phyloP scores from a whole-genome alignment of 2,329 filamentous ascomycete genomes.

The Acrocalymma vagum region DNA sequence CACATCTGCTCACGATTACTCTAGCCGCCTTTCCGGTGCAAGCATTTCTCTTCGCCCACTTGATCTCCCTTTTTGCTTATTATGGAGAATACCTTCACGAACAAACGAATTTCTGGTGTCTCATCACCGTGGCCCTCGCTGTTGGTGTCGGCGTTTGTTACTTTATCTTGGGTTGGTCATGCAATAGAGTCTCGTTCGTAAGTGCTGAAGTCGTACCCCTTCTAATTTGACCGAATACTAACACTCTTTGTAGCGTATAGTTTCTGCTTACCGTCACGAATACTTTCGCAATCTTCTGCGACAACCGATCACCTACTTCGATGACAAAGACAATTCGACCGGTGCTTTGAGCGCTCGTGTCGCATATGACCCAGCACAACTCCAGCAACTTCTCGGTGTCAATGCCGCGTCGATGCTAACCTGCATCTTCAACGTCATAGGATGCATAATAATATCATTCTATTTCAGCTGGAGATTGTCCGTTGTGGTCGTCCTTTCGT shows the following conservation, averaged over 20 bases:
- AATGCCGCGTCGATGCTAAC: conserved; percentile 78
- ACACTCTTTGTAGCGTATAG: conserved; percentile 18
- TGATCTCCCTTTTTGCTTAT: conserved; percentile 31
- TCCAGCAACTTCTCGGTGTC: conserved; percentile 35
- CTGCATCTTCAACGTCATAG: conserved; percentile 78
- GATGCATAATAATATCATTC: conserved; percentile 72
- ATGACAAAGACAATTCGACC: conserved; percentile 84
- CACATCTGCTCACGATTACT: not conserved
- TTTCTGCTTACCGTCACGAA: conserved; percentile 79
- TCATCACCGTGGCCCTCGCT: conserved; percentile 30
- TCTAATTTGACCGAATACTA: not conserved
- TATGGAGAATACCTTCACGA: conserved; percentile 22
- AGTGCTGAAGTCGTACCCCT: too few species aligned
- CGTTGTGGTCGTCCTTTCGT: conserved; percentile 72
- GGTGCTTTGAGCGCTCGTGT: conserved; percentile 77
- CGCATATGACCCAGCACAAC: conserved; percentile 41
- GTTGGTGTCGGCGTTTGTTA: conserved; percentile 29
- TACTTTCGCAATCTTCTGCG: conserved; percentile 88
- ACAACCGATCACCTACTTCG: conserved; percentile 93
- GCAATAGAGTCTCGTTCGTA: conserved; percentile 30
- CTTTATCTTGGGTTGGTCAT: conserved; percentile 32
- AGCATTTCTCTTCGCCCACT: conserved; percentile 29
- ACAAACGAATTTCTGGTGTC: conserved; percentile 54
- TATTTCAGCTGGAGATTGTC: conserved; percentile 86
- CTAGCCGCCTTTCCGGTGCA: conserved; percentile 28